Evolutionary conservation across 2,329 filamentous ascomycete species (phyloP).

Genomic region (Arthrobotrys iridis): DNA sequence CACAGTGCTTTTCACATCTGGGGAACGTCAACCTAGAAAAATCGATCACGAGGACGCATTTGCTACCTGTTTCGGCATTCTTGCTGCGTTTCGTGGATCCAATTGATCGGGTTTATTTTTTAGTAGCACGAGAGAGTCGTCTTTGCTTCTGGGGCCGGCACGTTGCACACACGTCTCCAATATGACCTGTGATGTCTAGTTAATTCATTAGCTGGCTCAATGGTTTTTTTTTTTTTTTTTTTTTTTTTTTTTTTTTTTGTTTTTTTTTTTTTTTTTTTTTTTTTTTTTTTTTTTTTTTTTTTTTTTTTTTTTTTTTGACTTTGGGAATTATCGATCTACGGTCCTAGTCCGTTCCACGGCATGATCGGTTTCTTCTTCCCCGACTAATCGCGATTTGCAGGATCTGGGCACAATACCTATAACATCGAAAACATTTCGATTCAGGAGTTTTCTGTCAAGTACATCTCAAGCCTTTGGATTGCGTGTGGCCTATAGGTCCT

Average conservation of each 20-base stretch:
- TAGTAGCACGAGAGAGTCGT: constrained; percentile 12
- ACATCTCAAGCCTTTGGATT: background rate
- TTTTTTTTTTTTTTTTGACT: constrained; percentile 31
- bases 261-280: too few species aligned
- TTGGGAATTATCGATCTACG: constrained; percentile 30
- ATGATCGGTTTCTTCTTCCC: constrained; percentile 40
- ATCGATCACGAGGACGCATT: constrained; percentile 47
- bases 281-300: too few species aligned
- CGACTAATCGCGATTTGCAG: constrained; percentile 46
- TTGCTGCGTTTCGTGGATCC: constrained; percentile 47
- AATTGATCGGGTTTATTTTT: constrained; percentile 49
- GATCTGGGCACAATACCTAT: constrained; percentile 23
- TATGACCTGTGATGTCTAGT: constrained; percentile 4
- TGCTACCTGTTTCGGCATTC: constrained; percentile 9
- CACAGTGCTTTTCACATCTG: constrained; percentile 51
- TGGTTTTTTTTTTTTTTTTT: too few species aligned
- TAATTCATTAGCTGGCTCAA: background rate
- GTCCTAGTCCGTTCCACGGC: constrained; percentile 41
- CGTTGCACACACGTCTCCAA: background rate
- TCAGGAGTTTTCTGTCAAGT: constrained; percentile 7
- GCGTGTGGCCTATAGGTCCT: background rate
- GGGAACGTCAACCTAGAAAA: constrained; percentile 15
- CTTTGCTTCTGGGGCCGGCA: constrained; percentile 32
- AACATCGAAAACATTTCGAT: constrained; percentile 4
- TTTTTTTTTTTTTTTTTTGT: too few species aligned